phyloP scores from a whole-genome alignment of 345 rosid species.

The Toxicodendron radicans region DNA sequence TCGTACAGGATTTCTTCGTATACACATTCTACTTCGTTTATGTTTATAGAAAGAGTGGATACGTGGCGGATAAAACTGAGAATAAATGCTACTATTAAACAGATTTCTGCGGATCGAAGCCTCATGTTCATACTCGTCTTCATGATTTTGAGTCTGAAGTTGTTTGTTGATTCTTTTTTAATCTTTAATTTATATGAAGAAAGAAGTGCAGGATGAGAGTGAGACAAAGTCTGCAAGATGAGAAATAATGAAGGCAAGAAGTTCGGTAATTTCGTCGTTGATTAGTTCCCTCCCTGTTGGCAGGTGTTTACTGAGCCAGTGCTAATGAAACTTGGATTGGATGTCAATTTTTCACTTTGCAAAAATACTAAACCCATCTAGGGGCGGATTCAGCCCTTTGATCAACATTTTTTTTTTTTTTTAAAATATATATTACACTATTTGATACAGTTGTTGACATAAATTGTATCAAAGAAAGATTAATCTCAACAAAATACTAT shows the following conservation, averaged over 20 bases:
- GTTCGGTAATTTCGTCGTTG: slow-evolving; percentile 3
- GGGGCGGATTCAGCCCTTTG: no score
- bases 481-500: no score
- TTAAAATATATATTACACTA: no score
- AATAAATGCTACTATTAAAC: slow-evolving; percentile 12
- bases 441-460: no score
- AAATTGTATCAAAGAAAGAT: no score
- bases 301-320: no score
- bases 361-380: no score
- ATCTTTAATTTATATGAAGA: neutral
- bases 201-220: neutral
- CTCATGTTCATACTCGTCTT: neutral
- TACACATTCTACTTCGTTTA: neutral
- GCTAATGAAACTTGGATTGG: no score
- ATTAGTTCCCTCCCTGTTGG: neutral
- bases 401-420: no score
- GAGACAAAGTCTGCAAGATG: neutral
- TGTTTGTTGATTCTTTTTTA: neutral
- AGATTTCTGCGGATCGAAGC: neutral
- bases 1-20: neutral
- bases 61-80: slow-evolving; percentile 17
- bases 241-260: neutral
- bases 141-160: neutral
- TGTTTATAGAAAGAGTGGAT: slow-evolving; percentile 4
- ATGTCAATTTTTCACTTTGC: no score